phyloP scores from a whole-genome alignment of 208 protist genomes.

The Strigomonas culicis region DNA sequence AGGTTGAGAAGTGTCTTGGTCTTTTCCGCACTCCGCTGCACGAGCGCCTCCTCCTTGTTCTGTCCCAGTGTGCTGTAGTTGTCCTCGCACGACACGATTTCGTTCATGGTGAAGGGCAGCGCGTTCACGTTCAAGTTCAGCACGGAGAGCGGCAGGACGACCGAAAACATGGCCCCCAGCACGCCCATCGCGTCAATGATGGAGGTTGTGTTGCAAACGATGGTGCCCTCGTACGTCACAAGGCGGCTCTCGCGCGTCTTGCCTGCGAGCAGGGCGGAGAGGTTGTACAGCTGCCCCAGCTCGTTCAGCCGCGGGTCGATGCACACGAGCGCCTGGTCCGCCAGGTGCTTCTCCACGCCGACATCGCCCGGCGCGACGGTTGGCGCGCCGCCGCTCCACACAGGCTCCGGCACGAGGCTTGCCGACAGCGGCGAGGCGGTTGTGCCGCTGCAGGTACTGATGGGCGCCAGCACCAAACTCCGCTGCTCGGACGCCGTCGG shows the following conservation, averaged over 20 bases:
- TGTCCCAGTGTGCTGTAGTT: background rate
- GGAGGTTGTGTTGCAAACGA: slow-evolving; percentile 54
- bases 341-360: slow-evolving; percentile 28
- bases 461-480: slow-evolving; percentile 5
- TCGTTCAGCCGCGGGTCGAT: slow-evolving; percentile 79
- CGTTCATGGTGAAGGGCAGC: slow-evolving; percentile 47
- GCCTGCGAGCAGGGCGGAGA: slow-evolving; percentile 57
- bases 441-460: background rate
- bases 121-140: slow-evolving; percentile 52
- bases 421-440: too few relatives aligned
- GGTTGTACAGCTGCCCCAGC: slow-evolving; percentile 71
- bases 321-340: slow-evolving; percentile 46
- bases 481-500: background rate
- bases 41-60: background rate
- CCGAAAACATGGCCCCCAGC: slow-evolving; percentile 60
- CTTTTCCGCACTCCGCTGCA: background rate
- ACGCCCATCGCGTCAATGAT: slow-evolving; percentile 76
- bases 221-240: slow-evolving; percentile 66
- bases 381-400: background rate
- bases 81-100: slow-evolving; percentile 9
- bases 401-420: background rate
- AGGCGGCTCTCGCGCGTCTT: slow-evolving; percentile 40
- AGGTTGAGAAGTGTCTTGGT: slow-evolving; percentile 30
- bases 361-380: slow-evolving; percentile 1
- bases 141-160: slow-evolving; percentile 65